phyloP scores from a whole-genome alignment of 768 basidiomycete genomes.

The Royoungia palumana region DNA sequence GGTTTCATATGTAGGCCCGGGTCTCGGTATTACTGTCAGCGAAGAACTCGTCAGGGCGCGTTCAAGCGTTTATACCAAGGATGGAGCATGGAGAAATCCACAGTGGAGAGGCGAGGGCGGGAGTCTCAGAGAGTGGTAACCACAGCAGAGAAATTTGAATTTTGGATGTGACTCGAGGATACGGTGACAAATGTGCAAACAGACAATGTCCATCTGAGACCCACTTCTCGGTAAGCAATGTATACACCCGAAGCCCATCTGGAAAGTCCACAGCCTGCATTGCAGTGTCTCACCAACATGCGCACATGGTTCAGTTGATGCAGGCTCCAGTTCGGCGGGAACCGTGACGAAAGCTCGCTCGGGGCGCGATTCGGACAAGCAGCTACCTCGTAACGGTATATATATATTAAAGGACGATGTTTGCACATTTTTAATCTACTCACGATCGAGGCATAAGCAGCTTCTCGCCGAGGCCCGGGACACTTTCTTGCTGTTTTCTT shows the following conservation, averaged over 20 bases:
- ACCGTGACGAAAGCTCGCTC: background rate
- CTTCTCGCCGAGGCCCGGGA: background rate
- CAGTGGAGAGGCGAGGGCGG: conserved; percentile 57
- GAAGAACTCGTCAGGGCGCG: conserved; percentile 47
- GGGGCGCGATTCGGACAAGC: background rate
- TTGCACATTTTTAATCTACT: conserved; percentile 3
- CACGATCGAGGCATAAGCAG: conserved; percentile 2
- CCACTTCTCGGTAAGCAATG: background rate
- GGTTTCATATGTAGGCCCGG: conserved; percentile 38
- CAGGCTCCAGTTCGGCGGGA: background rate
- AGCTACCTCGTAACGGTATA: background rate
- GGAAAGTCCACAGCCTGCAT: background rate
- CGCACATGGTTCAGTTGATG: background rate
- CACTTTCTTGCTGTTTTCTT: background rate
- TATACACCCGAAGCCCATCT: background rate
- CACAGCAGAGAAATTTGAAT: background rate
- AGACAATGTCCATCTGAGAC: background rate
- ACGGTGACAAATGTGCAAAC: background rate
- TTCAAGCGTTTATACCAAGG: conserved; percentile 11
- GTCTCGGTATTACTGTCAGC: conserved; percentile 61
- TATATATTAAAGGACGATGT: conserved; percentile 4
- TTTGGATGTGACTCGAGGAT: no score
- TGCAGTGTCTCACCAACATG: background rate
- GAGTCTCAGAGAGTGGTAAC: conserved; percentile 51
- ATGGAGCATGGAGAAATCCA: conserved; percentile 29